Evolutionary conservation across 352 stramenopile genomes (phyloP).

Genomic region (Globisporangium cederbergense): DNA sequence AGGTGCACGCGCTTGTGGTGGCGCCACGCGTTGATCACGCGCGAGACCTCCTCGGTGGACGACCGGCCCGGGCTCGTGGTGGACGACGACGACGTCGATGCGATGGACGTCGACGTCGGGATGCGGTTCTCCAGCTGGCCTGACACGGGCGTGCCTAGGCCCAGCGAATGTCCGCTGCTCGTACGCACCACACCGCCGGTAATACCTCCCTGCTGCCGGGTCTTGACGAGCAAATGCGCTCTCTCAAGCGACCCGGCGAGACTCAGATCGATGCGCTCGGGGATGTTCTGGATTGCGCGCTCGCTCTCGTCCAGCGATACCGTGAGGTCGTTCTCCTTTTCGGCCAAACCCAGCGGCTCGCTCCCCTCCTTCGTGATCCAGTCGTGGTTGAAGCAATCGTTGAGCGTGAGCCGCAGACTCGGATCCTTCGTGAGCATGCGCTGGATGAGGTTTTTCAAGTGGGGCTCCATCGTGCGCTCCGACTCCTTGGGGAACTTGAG

Average conservation of each 20-base stretch:
- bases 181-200: conserved; percentile 38
- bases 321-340: conserved; percentile 57
- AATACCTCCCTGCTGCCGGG: conserved; percentile 39
- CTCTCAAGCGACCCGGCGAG: conserved; percentile 69
- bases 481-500: conserved; percentile 79
- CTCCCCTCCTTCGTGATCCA: conserved; percentile 93
- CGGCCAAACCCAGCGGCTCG: conserved; percentile 61
- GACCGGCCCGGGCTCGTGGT: conserved; percentile 52
- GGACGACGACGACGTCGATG: conserved; percentile 28
- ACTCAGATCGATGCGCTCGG: conserved; percentile 78
- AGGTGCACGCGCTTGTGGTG: conserved; percentile 85
- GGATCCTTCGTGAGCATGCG: conserved; percentile 91
- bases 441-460: conserved; percentile 89
- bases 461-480: conserved; percentile 72
- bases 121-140: conserved; percentile 49
- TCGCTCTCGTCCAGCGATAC: conserved; percentile 85
- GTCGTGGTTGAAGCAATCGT: conserved; percentile 87
- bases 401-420: conserved; percentile 68
- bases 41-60: conserved; percentile 68
- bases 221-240: conserved; percentile 78
- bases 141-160: conserved; percentile 33
- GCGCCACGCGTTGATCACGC: conserved; percentile 81
- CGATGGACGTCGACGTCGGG: conserved; percentile 34
- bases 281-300: conserved; percentile 84
- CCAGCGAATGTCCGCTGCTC: conserved; percentile 38